Base-by-base conservation (phyloP, 1,284 basidiomycete genomes). In the Sparassis latifolia region DNA sequence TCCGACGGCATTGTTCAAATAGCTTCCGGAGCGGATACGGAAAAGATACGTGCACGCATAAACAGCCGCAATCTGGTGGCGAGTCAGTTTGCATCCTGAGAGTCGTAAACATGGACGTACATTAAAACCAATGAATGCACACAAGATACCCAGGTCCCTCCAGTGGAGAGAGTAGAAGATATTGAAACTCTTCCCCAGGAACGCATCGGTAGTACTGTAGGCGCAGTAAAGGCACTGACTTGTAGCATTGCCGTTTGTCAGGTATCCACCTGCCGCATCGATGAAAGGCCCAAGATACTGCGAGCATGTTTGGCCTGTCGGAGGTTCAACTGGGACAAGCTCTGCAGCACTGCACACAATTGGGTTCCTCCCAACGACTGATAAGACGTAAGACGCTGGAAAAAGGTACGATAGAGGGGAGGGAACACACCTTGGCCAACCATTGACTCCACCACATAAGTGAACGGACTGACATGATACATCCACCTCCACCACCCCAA, bases 401-500 rank as follows among this genome's bases (percentile, higher is more conserved):
- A 51, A 38, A 3, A 29, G 20, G 20, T 20, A 20, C 20, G 20
- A 20, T 20, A 20, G 20, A 20, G 20, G 20, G 20, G 20, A 20
- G 20, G 20, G 20, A 20, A 20, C 20, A 20, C 43, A 76, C 76
- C 69, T 66, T 80, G 73, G 2, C 76, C 76, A 30, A 80, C 59
- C 33, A 83, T 60, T 31, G 75, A 81, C 60, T 84, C 82, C 45
- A 81, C 74, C 41, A 85, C 69, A 59, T 85, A 86, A 5, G 85
- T 88, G 68, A 82, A 90, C 0, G 89, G 89, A 2, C 86, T 87
- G 4, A 88, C 66, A 45, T 76, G 77, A 68, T 91, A 89, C 84
- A 91, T 88, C 84, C 89, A 92, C 56, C 72, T 72, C 89, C 88
- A 91, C 84, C 87, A 91, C 4, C 82, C 84, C 4, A 91, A 77